Conservation (phyloP, 208 protist genomes). For the Acanthamoeba lenticulata region DNA sequence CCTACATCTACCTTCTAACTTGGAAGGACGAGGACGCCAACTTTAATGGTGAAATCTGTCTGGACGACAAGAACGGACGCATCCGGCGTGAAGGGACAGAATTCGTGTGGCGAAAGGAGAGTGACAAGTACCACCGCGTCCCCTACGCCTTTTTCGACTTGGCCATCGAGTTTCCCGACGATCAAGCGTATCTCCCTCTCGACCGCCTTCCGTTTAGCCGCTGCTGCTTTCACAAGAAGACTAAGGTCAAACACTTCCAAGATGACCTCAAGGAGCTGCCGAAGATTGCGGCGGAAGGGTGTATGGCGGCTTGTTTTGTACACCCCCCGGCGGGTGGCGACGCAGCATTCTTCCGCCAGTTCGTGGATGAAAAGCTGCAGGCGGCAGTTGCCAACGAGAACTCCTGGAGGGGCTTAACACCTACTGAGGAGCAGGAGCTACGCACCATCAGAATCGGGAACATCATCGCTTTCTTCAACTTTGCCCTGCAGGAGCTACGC, state of each 20-base stretch:
- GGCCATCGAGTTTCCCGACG: not conserved
- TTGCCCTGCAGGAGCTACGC: not conserved
- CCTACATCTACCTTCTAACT: not conserved
- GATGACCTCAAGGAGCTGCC: too few relatives aligned
- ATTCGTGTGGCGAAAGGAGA: not conserved
- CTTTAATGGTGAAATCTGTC: not conserved
- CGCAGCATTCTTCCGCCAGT: too few relatives aligned
- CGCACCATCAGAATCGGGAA: not conserved
- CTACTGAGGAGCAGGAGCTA: not conserved
- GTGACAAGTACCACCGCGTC: not conserved
- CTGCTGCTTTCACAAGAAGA: not conserved
- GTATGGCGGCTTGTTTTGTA: too few relatives aligned
- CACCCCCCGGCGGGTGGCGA: too few relatives aligned
- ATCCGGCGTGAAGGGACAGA: not conserved
- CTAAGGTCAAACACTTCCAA: not conserved
- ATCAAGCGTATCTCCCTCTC: not conserved
- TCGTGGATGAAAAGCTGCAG: too few relatives aligned
- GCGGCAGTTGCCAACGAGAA: too few relatives aligned
- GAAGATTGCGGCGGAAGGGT: too few relatives aligned
- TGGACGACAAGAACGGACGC: not conserved
- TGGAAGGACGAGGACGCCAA: not conserved
- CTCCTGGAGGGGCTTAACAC: not conserved
- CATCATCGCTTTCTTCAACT: not conserved
- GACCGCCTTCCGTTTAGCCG: not conserved
- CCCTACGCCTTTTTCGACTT: not conserved